Conservation (phyloP, 2,329 filamentous ascomycete genomes). For the Calonectria henricotiae region DNA sequence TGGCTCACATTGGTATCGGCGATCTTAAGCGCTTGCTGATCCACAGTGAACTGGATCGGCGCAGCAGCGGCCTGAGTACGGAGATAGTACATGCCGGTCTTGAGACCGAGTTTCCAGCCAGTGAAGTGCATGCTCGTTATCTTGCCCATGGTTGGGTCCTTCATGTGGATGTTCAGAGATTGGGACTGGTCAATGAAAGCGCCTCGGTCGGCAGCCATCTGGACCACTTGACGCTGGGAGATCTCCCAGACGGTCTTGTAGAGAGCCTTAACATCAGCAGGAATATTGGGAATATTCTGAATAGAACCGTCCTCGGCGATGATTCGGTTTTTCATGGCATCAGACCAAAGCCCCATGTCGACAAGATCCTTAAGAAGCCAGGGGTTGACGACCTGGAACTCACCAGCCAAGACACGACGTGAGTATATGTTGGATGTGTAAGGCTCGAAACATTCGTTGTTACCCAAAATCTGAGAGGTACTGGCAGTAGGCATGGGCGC, state of each 20-base stretch:
- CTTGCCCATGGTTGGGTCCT: constrained; percentile 99
- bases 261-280: constrained; percentile 92
- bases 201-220: constrained; percentile 98
- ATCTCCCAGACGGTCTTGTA: constrained; percentile 99
- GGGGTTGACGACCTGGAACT: constrained; percentile 99
- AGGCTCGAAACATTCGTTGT: constrained; percentile 99
- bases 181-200: constrained; percentile 99
- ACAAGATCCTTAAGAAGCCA: constrained; percentile 99
- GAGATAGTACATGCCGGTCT: constrained; percentile 99
- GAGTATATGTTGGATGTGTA: constrained; percentile 99
- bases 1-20: constrained; percentile 85
- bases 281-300: constrained; percentile 97
- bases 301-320: constrained; percentile 97
- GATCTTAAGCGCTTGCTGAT: constrained; percentile 94
- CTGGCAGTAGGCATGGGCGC: constrained; percentile 98
- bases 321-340: constrained; percentile 99
- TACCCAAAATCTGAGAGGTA: constrained; percentile 97
- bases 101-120: constrained; percentile 98
- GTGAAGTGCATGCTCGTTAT: constrained; percentile 99
- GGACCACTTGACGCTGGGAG: constrained; percentile 92
- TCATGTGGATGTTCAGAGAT: constrained; percentile 99
- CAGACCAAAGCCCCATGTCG: constrained; percentile 97
- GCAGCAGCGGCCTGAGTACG: constrained; percentile 97
- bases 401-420: constrained; percentile 95
- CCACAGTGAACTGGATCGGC: constrained; percentile 98